Percentiles rank a stretch among this genome's conserved stretches.
Conservation (phyloP, 176 grass and related monocot genomes). For the Bonia amplexicaulis region DNA sequence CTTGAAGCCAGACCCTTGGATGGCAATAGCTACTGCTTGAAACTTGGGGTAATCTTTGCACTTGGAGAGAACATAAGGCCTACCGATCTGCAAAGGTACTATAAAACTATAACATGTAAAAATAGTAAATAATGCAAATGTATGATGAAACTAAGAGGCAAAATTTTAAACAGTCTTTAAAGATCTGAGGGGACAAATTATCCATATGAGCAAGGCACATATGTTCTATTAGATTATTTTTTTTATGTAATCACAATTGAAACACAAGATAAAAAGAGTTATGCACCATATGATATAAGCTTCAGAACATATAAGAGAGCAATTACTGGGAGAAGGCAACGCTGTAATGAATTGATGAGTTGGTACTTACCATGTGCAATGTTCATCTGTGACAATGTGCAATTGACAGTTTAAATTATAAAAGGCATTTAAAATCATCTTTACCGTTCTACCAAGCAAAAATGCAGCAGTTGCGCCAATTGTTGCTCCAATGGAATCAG, state of each 20-base stretch:
- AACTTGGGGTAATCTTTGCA: constrained; percentile 93
- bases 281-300: not conserved
- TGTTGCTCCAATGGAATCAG: constrained; percentile 95
- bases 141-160: not conserved
- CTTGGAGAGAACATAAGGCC: constrained; percentile 91
- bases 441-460: constrained; percentile 96
- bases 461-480: constrained; percentile 98
- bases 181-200: not conserved
- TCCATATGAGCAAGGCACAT: not conserved
- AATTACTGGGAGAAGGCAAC: not conserved
- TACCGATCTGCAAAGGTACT: constrained; percentile 61
- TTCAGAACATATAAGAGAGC: not conserved
- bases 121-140: constrained; percentile 17
- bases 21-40: constrained; percentile 98
- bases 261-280: not conserved
- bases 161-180: not conserved
- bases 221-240: not conserved
- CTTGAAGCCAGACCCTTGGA: constrained; percentile 98
- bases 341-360: not conserved
- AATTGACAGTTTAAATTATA: not conserved
- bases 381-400: not conserved
- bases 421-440: not conserved
- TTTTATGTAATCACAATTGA: not conserved
- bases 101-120: constrained; percentile 6
- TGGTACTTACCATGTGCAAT: not conserved